Evolutionary conservation across 2,329 filamentous ascomycete genomes (phyloP).

Genomic region (Stachybotrys echinatus): DNA sequence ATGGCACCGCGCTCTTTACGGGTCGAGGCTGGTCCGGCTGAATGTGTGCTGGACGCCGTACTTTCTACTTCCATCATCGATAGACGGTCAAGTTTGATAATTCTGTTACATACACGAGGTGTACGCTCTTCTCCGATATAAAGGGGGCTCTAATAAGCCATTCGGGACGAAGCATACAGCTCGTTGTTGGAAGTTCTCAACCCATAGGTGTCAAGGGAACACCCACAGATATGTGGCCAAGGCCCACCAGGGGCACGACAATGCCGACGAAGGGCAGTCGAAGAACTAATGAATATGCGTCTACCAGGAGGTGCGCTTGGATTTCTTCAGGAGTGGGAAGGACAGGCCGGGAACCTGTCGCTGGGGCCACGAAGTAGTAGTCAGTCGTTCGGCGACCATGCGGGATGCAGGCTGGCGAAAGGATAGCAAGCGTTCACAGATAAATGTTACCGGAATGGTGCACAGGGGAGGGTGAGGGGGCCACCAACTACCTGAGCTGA

Average conservation of each 20-base stretch:
- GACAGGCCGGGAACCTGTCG: neutral
- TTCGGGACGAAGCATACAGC: neutral
- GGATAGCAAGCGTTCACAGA: neutral
- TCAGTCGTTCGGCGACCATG: neutral
- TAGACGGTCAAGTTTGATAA: neutral
- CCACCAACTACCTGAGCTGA: neutral
- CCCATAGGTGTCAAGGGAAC: neutral
- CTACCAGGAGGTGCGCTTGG: neutral
- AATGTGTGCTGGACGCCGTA: slow-evolving; percentile 21
- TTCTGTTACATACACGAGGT: neutral
- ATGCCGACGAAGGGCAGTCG: neutral
- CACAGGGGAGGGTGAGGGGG: neutral
- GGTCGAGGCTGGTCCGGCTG: slow-evolving; percentile 23
- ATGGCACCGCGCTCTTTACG: slow-evolving; percentile 34
- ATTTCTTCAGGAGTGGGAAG: neutral
- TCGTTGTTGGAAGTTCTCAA: neutral
- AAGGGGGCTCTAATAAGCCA: slow-evolving; percentile 2
- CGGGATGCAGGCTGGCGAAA: neutral
- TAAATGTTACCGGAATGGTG: neutral
- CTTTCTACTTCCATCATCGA: neutral
- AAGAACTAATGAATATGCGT: neutral
- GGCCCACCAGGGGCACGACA: neutral
- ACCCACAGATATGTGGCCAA: neutral
- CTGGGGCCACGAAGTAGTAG: neutral
- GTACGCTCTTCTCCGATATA: neutral